Conservation (phyloP, 2,329 filamentous ascomycete species). For the Diaporthe capsici region DNA sequence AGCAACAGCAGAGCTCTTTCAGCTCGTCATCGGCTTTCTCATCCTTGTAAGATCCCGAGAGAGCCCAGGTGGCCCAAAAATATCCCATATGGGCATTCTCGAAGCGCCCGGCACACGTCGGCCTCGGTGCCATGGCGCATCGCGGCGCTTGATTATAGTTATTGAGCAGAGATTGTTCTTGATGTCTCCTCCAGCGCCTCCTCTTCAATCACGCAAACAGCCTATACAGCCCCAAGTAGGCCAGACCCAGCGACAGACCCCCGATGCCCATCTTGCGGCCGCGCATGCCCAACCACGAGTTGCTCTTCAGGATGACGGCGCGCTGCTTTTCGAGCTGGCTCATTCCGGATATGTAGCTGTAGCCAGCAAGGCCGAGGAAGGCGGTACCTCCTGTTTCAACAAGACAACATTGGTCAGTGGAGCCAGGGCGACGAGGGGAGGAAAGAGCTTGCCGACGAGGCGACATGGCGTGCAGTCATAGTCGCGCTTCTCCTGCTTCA, state of each 20-base stretch:
- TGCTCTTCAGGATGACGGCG: slow-evolving; percentile 76
- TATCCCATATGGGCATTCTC: too few relatives aligned
- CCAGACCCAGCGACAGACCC: slow-evolving; percentile 75
- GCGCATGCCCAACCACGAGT: slow-evolving; percentile 79
- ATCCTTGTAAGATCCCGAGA: not conserved
- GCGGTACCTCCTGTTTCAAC: slow-evolving; percentile 74
- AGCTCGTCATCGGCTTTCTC: not conserved
- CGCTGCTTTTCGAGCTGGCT: slow-evolving; percentile 77
- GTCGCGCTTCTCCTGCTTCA: slow-evolving; percentile 66
- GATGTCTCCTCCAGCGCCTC: too few relatives aligned
- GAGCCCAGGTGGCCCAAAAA: not conserved
- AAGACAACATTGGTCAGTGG: slow-evolving; percentile 3
- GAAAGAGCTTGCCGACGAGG: slow-evolving; percentile 72
- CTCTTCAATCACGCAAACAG: slow-evolving; percentile 65
- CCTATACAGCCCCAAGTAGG: slow-evolving; percentile 79
- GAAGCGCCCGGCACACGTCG: not conserved
- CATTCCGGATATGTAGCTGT: slow-evolving; percentile 83
- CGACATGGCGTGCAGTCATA: slow-evolving; percentile 81
- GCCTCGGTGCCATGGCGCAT: not conserved
- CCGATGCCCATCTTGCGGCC: slow-evolving; percentile 78
- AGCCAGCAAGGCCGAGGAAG: slow-evolving; percentile 81
- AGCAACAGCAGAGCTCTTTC: not conserved
- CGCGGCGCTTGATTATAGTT: not conserved
- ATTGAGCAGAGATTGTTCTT: slow-evolving; percentile 20
- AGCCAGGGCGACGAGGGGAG: not conserved